Evolutionary conservation across 2,329 filamentous ascomycete genomes (phyloP).

Genomic region (Colletotrichum eremochloae): DNA sequence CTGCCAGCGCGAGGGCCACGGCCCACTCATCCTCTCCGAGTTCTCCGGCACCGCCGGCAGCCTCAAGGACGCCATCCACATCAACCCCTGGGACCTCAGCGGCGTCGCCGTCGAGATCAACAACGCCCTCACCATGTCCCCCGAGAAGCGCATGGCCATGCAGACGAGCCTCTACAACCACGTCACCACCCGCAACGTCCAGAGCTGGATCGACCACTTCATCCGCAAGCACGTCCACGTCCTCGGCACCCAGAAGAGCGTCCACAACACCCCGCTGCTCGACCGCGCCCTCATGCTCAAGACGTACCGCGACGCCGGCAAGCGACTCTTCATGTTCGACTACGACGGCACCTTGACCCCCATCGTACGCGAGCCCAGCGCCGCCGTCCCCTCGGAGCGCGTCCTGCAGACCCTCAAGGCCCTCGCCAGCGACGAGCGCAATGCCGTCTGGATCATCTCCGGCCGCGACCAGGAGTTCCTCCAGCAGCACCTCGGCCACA

Average conservation of each 20-base stretch:
- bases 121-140: constrained; percentile 81
- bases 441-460: constrained; percentile 98
- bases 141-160: constrained; percentile 74
- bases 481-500: constrained; percentile 92
- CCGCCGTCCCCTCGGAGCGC: constrained; percentile 87
- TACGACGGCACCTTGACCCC: constrained; percentile 97
- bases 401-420: constrained; percentile 84
- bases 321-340: constrained; percentile 97
- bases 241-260: constrained; percentile 80
- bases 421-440: constrained; percentile 83
- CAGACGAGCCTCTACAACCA: constrained; percentile 84
- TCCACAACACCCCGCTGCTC: constrained; percentile 83
- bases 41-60: constrained; percentile 95
- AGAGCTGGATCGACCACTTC: constrained; percentile 86
- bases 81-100: constrained; percentile 94
- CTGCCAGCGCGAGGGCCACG: constrained; percentile 88
- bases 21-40: constrained; percentile 93
- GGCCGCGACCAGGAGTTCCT: constrained; percentile 94
- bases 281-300: constrained; percentile 80
- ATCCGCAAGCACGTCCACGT: constrained; percentile 84
- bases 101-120: constrained; percentile 89
- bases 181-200: constrained; percentile 87
- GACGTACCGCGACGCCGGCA: constrained; percentile 80
- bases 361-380: constrained; percentile 91
- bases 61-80: constrained; percentile 88